Evolutionary conservation across 805 yeast genomes (phyloP).

Genomic region (Pichia kluyveri): DNA sequence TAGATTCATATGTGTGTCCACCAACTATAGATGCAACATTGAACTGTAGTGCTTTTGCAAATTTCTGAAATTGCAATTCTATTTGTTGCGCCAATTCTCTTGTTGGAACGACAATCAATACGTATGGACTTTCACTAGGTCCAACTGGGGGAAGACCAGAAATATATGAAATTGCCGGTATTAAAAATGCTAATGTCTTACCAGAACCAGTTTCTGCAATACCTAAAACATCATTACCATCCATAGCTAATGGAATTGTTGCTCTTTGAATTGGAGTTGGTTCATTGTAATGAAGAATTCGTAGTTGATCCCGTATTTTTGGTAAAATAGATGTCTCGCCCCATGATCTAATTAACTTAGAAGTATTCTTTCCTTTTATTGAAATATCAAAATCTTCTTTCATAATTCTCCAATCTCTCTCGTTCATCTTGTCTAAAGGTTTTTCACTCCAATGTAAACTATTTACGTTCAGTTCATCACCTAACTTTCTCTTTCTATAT

Average conservation of each 20-base stretch:
- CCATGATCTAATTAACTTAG: constrained; percentile 71
- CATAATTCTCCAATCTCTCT: constrained; percentile 85
- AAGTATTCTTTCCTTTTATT: constrained; percentile 39
- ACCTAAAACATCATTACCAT: constrained; percentile 63
- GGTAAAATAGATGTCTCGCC: constrained; percentile 45
- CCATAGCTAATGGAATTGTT: constrained; percentile 62
- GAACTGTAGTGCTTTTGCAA: constrained; percentile 26
- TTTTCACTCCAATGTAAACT: constrained; percentile 61
- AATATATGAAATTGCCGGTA: constrained; percentile 61
- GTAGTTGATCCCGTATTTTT: constrained; percentile 26
- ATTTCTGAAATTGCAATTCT: constrained; percentile 45
- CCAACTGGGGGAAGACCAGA: constrained; percentile 37
- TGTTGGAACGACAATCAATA: constrained; percentile 79
- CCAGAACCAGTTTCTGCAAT: constrained; percentile 98
- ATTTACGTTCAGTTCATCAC: constrained; percentile 3
- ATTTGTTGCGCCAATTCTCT: constrained; percentile 91
- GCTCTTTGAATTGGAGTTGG: constrained; percentile 94
- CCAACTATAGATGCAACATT: constrained; percentile 69
- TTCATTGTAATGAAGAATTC: constrained; percentile 35
- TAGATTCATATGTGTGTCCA: constrained; percentile 71
- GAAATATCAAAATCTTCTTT: constrained; percentile 67
- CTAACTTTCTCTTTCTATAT: constrained; percentile 1
- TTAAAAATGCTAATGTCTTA: constrained; percentile 73
- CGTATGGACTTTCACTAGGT: constrained; percentile 57
- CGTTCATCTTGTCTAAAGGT: constrained; percentile 52